phyloP scores from a whole-genome alignment of 331 rosid species.

The Quercus phellos region DNA sequence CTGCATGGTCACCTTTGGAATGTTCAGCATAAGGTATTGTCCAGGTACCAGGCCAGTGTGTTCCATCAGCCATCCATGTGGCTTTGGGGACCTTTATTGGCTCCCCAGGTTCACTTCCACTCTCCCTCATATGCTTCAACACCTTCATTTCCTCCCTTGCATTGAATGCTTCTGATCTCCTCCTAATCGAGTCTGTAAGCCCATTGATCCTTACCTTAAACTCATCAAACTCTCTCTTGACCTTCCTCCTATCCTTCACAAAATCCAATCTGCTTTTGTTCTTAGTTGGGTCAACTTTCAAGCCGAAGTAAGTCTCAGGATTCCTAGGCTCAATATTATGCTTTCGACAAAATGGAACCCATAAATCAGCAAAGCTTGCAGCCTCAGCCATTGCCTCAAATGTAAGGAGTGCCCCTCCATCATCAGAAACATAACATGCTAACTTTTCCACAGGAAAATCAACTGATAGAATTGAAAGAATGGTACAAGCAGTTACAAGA shows the following conservation, averaged over 20 bases:
- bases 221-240: constrained; percentile 89
- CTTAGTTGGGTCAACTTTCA: constrained; percentile 82
- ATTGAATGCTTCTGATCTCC: constrained; percentile 88
- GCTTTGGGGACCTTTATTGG: constrained; percentile 68
- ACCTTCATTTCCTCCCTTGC: constrained; percentile 94
- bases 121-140: constrained; percentile 75
- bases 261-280: constrained; percentile 73
- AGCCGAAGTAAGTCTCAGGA: constrained; percentile 64
- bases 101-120: constrained; percentile 56
- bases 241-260: constrained; percentile 81
- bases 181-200: constrained; percentile 77
- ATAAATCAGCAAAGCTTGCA: constrained; percentile 83
- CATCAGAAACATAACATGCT: constrained; percentile 80
- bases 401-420: constrained; percentile 81
- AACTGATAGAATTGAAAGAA: constrained; percentile 70
- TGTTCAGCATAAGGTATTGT: constrained; percentile 49
- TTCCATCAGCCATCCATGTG: constrained; percentile 96
- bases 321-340: constrained; percentile 82
- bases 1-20: constrained; percentile 78
- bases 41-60: constrained; percentile 98
- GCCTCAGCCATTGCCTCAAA: constrained; percentile 99
- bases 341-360: constrained; percentile 92
- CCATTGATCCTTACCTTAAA: constrained; percentile 86
- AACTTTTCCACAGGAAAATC: constrained; percentile 94
- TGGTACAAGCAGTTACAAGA: constrained; percentile 76